Evolutionary conservation across 2,329 filamentous ascomycete species (phyloP), one percentile per base, ranked within the genome.

Genomic region (Stemphylium beticola): DNA sequence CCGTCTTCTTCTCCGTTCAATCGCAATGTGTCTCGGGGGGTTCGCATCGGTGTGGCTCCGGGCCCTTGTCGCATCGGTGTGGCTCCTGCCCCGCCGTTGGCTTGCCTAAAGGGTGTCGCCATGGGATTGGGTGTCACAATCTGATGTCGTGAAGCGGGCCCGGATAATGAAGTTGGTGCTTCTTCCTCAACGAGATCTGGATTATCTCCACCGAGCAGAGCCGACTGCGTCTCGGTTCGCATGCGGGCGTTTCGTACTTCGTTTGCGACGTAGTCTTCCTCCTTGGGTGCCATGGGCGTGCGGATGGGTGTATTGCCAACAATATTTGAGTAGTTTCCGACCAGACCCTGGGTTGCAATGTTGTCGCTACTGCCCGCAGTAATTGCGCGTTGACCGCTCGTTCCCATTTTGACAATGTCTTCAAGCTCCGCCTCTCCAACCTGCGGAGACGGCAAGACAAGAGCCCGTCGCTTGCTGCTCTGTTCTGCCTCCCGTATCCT

Each of bases 341-440:
- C 85, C 40, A 99, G 81, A 4, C 93, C 92, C 62, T 90, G 86
- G 0, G 93, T 96, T 47, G 91, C 87, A 70, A 92, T 87, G 61
- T 93, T 96, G 55, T 96, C 92, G 72, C 90, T 90, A 48, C 87
- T 86, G 39, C 85, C 85, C 4, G 91, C 91, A 73, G 90, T 81
- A 67, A 87, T 92, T 38, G 95, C 95, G 46, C 89, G 87, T 70
- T 97, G 92, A 33, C 93, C 95, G 56, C 92, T 86, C 84, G 96
- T 90, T 39, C 95, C 93, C 92, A 98, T 96, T 81, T 99, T 99
- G 61, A 99, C 92, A 69, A 99, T 98, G 64, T 97, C 93, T 71
- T 99, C 95, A 55, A 99, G 81, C 77, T 99, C 95, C 38, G 87
- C 84, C 69, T 99, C 95, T 74, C 91, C 88, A 66, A 99, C 92